These are phyloP conservation scores for Ulvella scutata DNA, from an alignment of 139 green algal genomes.

Conservation along the genomic window DNA sequence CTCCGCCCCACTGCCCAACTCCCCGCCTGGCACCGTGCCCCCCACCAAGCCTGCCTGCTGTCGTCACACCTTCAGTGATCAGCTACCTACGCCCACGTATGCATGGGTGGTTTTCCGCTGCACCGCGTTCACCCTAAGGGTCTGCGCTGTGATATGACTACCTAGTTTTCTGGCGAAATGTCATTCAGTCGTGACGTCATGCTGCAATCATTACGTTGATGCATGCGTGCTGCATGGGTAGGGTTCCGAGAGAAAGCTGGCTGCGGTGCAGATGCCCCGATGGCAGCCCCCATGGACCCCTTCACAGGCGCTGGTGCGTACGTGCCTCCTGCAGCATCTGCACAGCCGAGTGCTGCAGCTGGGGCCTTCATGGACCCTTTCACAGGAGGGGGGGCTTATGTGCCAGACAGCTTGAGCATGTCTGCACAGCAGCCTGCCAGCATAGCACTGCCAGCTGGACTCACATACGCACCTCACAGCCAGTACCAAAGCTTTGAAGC, in stretches of 20 bases:
- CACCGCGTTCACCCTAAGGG: too few species aligned
- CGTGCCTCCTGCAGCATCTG: constrained; percentile 9
- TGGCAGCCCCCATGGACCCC: too few species aligned
- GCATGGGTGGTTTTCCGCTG: too few species aligned
- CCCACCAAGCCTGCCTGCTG: background rate
- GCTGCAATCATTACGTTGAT: too few species aligned
- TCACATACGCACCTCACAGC: background rate
- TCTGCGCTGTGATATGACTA: too few species aligned
- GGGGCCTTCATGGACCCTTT: constrained; percentile 9
- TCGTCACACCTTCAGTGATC: too few species aligned
- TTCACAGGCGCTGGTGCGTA: constrained; percentile 34
- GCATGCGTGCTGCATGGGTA: too few species aligned
- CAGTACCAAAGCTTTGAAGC: background rate
- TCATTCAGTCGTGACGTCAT: too few species aligned
- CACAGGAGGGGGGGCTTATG: constrained; percentile 9
- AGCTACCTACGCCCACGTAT: too few species aligned
- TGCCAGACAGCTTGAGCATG: background rate
- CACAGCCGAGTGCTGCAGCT: background rate
- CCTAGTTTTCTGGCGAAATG: too few species aligned
- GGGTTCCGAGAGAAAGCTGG: too few species aligned
- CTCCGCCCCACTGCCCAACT: background rate
- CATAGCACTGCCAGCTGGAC: background rate
- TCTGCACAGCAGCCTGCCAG: background rate
- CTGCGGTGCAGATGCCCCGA: too few species aligned
- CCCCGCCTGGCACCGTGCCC: background rate